Evolutionary conservation across 805 yeast genomes (phyloP), one percentile per base, ranked within the genome.

Genomic region (Wickerhamomyces alni): DNA sequence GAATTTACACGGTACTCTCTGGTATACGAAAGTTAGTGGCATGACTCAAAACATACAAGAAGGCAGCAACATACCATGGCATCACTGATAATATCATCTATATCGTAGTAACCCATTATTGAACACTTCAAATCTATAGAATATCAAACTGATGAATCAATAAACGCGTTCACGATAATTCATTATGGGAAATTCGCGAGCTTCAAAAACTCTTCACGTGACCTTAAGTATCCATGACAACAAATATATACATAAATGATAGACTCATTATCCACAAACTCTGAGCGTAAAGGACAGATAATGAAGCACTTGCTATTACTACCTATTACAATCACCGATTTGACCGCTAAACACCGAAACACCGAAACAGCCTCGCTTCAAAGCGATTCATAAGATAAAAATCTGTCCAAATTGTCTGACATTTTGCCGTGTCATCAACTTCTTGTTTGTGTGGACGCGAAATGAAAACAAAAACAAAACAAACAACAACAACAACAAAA

Each of bases 1-100:
- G 65, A 89, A 87, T 38, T 74, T 76, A 53, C 91, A 79, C 0
- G 96, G 96, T 8, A 89, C 65, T 53, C 80, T 80, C 66, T 70
- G 9, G 9, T n/a, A n/a, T n/a, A n/a, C n/a, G n/a, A n/a, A n/a
- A n/a, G n/a, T n/a, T n/a, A n/a, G n/a, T n/a, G n/a, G n/a, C n/a
- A n/a, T n/a, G n/a, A n/a, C n/a, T n/a, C n/a, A 8, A 11, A 24
- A 24, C 11, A 11, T 24, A 8, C 11, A 12, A 2, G 27, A 17
- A 11, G 29, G 17, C 4, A 12, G 10, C 13, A 3, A 55, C 69
- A 22, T 46, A 64, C 70, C 50, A 78, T 81, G 3, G 75, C 70
- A 44, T 80, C 87, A 0, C 89, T 77, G 16, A 82, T 65, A 11
- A 84, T 80, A 48, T 83, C 93, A 49, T 85, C 93, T 6, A 85